Percentiles rank a stretch among this genome's conserved stretches.
These are phyloP conservation scores for Cryptosporidium sp. DNA, from an alignment of 169 alveolate genomes.

Conservation along the genomic window DNA sequence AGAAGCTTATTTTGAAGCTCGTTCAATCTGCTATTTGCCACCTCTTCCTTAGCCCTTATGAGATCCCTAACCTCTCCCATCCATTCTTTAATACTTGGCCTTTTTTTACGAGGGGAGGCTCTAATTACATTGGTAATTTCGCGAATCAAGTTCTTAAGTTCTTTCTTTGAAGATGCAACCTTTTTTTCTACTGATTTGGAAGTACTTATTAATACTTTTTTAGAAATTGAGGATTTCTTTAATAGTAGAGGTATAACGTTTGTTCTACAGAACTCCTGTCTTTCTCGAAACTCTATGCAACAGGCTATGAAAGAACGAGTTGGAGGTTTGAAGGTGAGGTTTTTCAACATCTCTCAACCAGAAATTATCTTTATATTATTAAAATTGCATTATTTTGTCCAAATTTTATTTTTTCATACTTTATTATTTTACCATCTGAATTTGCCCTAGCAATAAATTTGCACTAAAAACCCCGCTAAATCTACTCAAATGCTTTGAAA, in stretches of 20 bases:
- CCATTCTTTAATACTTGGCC: slow-evolving; percentile 34
- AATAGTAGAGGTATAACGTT: slow-evolving; percentile 24
- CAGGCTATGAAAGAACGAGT: slow-evolving; percentile 42
- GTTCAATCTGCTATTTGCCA: background rate
- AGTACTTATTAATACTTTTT: background rate
- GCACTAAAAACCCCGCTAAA: background rate
- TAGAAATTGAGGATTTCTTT: background rate
- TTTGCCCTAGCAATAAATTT: background rate
- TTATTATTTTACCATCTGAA: background rate
- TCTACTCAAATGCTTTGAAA: background rate
- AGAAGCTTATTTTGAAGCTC: slow-evolving; percentile 8
- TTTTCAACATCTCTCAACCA: slow-evolving; percentile 16
- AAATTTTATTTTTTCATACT: background rate
- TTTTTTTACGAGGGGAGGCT: slow-evolving; percentile 1
- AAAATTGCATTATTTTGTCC: background rate
- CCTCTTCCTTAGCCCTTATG: background rate
- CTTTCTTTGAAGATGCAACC: background rate
- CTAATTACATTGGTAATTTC: slow-evolving; percentile 4
- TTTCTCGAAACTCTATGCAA: slow-evolving; percentile 60
- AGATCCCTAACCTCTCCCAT: slow-evolving; percentile 5
- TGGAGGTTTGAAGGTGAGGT: slow-evolving; percentile 36
- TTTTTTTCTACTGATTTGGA: background rate
- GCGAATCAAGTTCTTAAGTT: background rate
- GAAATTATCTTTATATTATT: background rate
- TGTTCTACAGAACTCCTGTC: slow-evolving; percentile 49